Evolutionary conservation across 345 rosid genomes (phyloP).

Genomic region (Draba incana): DNA sequence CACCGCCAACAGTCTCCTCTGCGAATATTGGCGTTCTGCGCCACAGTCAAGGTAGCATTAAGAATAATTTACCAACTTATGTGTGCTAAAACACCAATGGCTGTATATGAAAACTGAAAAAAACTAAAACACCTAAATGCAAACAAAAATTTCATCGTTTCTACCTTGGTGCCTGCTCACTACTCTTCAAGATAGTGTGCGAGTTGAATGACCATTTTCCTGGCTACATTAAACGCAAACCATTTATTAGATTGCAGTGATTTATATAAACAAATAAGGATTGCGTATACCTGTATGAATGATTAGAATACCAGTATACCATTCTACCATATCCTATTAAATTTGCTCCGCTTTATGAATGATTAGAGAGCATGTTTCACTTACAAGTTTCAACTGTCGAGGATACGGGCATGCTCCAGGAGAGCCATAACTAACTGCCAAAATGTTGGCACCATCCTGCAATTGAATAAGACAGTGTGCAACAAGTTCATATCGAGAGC

Average conservation of each 20-base stretch:
- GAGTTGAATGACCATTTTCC: conserved; percentile 31
- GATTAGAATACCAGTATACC: background rate
- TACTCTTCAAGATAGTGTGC: conserved; percentile 35
- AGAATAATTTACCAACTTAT: background rate
- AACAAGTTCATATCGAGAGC: conserved; percentile 1
- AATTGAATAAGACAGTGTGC: background rate
- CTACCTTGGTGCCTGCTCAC: conserved; percentile 36
- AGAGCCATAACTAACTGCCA: conserved; percentile 34
- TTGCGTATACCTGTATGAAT: too few relatives aligned
- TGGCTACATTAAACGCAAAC: conserved; percentile 15
- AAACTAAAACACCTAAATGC: background rate
- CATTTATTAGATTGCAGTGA: background rate
- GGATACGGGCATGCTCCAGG: conserved; percentile 33
- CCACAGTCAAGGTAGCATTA: background rate
- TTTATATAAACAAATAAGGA: background rate
- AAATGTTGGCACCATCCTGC: conserved; percentile 33
- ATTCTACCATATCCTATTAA: background rate
- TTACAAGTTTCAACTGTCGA: conserved; percentile 27
- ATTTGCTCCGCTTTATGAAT: background rate
- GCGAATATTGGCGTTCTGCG: conserved; percentile 24
- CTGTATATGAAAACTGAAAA: background rate
- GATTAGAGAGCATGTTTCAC: background rate
- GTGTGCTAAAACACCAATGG: conserved; percentile 17
- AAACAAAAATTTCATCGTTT: background rate
- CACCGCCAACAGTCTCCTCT: conserved; percentile 31